Evolutionary conservation across 306 rosid genomes (phyloP).

Genomic region (Cucurbita ficifolia): DNA sequence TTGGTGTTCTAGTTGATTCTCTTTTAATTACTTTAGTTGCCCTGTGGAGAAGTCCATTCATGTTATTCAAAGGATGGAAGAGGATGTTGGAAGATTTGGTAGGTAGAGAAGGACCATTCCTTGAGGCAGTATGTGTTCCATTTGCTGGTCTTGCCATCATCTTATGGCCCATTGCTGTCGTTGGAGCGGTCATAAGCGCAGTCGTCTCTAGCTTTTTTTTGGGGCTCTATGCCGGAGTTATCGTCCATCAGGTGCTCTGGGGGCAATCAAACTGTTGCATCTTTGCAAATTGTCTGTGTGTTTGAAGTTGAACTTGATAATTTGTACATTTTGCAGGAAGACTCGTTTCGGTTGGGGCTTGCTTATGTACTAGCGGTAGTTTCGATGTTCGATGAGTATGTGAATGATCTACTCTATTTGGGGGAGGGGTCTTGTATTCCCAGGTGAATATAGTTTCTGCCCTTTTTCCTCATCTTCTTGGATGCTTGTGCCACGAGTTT

Average conservation of each 20-base stretch:
- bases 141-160: slow-evolving; percentile 73
- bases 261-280: neutral
- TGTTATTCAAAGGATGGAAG: slow-evolving; percentile 76
- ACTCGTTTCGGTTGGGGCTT: slow-evolving; percentile 48
- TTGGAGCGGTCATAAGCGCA: slow-evolving; percentile 41
- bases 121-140: slow-evolving; percentile 69
- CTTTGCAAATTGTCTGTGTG: neutral
- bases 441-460: slow-evolving; percentile 25
- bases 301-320: neutral
- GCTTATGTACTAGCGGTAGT: slow-evolving; percentile 52
- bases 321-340: slow-evolving; percentile 29
- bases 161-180: slow-evolving; percentile 73
- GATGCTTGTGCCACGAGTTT: neutral
- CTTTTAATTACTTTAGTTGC: slow-evolving; percentile 41
- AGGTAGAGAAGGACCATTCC: slow-evolving; percentile 78
- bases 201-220: slow-evolving; percentile 39
- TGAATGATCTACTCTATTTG: slow-evolving; percentile 63
- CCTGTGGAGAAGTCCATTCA: slow-evolving; percentile 67
- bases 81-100: slow-evolving; percentile 69
- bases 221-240: slow-evolving; percentile 47
- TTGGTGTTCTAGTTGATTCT: slow-evolving; percentile 41
- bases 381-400: slow-evolving; percentile 74
- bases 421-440: slow-evolving; percentile 81
- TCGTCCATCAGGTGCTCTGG: slow-evolving; percentile 54
- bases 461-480: neutral